Percentiles rank a stretch among this genome's conserved stretches.
These are phyloP conservation scores for Hypoxylon sp. DNA, from an alignment of 2,329 filamentous ascomycete genomes.

Conservation along the genomic window DNA sequence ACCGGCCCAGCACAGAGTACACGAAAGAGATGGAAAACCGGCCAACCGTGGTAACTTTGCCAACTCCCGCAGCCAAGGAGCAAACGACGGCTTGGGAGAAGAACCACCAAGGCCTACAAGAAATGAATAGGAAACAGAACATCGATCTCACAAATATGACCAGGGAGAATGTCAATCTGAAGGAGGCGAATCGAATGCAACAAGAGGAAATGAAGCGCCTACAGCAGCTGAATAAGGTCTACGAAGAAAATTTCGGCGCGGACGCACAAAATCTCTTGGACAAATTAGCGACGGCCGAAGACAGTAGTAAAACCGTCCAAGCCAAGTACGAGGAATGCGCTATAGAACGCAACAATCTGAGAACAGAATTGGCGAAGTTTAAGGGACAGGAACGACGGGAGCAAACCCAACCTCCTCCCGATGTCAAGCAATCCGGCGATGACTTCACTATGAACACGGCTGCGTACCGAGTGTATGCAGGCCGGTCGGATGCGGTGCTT, in stretches of 20 bases:
- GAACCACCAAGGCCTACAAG: constrained; percentile 42
- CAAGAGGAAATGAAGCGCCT: constrained; percentile 40
- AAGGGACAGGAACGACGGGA: constrained; percentile 1
- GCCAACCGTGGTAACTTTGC: constrained; percentile 58
- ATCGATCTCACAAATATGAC: constrained; percentile 34
- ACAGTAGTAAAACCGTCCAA: not conserved
- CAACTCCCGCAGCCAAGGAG: constrained; percentile 43
- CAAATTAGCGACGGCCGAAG: constrained; percentile 15
- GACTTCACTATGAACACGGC: constrained; percentile 1
- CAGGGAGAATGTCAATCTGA: constrained; percentile 21
- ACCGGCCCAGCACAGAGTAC: constrained; percentile 61
- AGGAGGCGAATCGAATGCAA: constrained; percentile 30
- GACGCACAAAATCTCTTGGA: constrained; percentile 2
- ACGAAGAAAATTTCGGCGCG: constrained; percentile 31
- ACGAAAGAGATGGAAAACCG: constrained; percentile 63
- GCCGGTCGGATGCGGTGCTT: constrained; percentile 13
- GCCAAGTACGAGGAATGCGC: constrained; percentile 16
- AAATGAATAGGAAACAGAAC: constrained; percentile 10
- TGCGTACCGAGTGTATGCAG: constrained; percentile 5
- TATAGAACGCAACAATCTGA: constrained; percentile 5
- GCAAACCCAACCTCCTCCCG: not conserved
- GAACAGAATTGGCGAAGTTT: constrained; percentile 16
- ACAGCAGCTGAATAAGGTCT: constrained; percentile 33
- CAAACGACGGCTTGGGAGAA: constrained; percentile 47
- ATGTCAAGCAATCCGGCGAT: not conserved